phyloP scores from a whole-genome alignment of 345 rosid species.

The Rhizophora apiculata region DNA sequence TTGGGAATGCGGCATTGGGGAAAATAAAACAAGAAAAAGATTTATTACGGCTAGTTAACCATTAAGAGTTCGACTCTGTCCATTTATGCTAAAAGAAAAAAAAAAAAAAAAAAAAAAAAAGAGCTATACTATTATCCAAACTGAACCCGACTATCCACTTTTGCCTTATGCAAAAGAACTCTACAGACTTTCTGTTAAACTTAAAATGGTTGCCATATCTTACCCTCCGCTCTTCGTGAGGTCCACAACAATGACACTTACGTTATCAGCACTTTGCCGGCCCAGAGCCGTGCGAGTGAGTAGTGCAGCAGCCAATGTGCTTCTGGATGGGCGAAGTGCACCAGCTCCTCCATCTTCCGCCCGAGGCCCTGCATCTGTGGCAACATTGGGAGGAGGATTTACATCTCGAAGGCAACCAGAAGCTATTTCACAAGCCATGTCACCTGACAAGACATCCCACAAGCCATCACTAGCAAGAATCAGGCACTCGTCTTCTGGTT shows the following conservation, averaged over 20 bases:
- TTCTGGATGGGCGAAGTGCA: constrained; percentile 44
- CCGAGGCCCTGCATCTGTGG: constrained; percentile 13
- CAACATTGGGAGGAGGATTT: constrained; percentile 5
- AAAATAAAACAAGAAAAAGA: no score
- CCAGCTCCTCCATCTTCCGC: constrained; percentile 26
- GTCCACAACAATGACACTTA: constrained; percentile 73
- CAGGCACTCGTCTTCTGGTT: constrained; percentile 59
- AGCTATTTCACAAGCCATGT: constrained; percentile 64
- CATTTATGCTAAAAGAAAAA: neutral
- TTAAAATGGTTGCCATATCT: neutral
- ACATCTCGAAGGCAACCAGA: constrained; percentile 47
- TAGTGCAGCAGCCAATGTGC: constrained; percentile 57
- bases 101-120: no score
- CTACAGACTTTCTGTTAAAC: constrained; percentile 14
- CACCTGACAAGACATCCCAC: constrained; percentile 71
- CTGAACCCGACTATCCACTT: constrained; percentile 4
- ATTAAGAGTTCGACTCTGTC: no score
- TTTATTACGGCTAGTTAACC: no score
- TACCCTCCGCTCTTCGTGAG: constrained; percentile 35
- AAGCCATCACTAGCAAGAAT: constrained; percentile 75
- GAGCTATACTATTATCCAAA: neutral
- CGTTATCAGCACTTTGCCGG: constrained; percentile 64
- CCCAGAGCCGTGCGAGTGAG: constrained; percentile 75
- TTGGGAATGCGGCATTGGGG: no score
- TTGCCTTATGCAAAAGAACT: constrained; percentile 4